Percentiles rank a stretch among this genome's conserved stretches.
Evolutionary conservation across 1,284 basidiomycete genomes (phyloP).

Genomic region (Trametes hirsuta): DNA sequence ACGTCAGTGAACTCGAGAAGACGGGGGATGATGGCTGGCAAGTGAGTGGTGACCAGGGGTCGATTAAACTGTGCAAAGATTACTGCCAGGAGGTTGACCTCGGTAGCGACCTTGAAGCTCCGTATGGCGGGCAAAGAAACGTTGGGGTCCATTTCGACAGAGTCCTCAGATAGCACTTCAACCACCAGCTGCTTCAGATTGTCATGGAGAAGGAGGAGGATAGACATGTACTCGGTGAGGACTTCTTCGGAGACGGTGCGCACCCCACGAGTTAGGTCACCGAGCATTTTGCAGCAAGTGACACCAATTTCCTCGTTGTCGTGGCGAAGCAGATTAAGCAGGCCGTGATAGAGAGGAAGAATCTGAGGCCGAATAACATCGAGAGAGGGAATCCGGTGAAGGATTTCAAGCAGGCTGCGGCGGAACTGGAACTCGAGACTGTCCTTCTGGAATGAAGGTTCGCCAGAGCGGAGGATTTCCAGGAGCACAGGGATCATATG

Average conservation of each 20-base stretch:
- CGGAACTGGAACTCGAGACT: slow-evolving; percentile 86
- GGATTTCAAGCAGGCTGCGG: slow-evolving; percentile 82
- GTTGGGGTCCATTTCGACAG: slow-evolving; percentile 56
- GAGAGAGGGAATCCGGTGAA: slow-evolving; percentile 86
- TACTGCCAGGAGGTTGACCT: slow-evolving; percentile 93
- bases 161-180: slow-evolving; percentile 75
- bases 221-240: slow-evolving; percentile 80
- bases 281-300: slow-evolving; percentile 89
- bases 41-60: slow-evolving; percentile 65
- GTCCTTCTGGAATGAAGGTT: slow-evolving; percentile 80
- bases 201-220: slow-evolving; percentile 77
- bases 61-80: slow-evolving; percentile 88
- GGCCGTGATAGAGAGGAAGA: slow-evolving; percentile 69
- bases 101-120: slow-evolving; percentile 95
- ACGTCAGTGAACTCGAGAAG: slow-evolving; percentile 78
- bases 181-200: slow-evolving; percentile 80
- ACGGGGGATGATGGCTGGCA: slow-evolving; percentile 76
- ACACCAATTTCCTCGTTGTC: slow-evolving; percentile 98
- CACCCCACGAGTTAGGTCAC: slow-evolving; percentile 78
- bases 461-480: slow-evolving; percentile 77
- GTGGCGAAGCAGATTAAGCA: slow-evolving; percentile 83
- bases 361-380: slow-evolving; percentile 80
- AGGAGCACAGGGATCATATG: slow-evolving; percentile 82
- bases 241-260: slow-evolving; percentile 79
- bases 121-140: slow-evolving; percentile 69